Percentiles rank a stretch among this genome's conserved stretches.
These are phyloP conservation scores for Nepenthes gracilis DNA, from an alignment of 148 eudicot species.

Conservation along the genomic window DNA sequence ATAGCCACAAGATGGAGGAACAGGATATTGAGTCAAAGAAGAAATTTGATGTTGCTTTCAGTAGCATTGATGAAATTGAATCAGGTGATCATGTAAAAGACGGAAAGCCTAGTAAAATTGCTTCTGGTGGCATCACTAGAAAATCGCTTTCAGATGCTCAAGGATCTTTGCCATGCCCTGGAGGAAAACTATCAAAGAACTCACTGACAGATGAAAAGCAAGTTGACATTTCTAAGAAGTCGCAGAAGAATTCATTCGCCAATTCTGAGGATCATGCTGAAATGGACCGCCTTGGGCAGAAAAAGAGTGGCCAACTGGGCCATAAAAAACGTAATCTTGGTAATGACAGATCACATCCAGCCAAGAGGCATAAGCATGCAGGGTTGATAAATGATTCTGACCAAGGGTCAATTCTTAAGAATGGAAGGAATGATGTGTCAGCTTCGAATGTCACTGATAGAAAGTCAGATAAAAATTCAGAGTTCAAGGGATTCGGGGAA, in stretches of 20 bases:
- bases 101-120: slow-evolving; percentile 15
- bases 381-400: slow-evolving; percentile 17
- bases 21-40: slow-evolving; percentile 24
- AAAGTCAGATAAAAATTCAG: slow-evolving; percentile 14
- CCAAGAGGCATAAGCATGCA: slow-evolving; percentile 25
- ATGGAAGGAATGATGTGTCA: slow-evolving; percentile 18
- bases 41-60: slow-evolving; percentile 11
- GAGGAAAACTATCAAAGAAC: slow-evolving; percentile 24
- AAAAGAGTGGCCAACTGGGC: slow-evolving; percentile 13
- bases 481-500: slow-evolving; percentile 5
- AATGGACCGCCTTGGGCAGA: slow-evolving; percentile 13
- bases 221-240: slow-evolving; percentile 19
- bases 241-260: slow-evolving; percentile 4
- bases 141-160: slow-evolving; percentile 21
- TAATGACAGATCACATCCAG: slow-evolving; percentile 21
- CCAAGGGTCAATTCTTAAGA: slow-evolving; percentile 11
- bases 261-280: slow-evolving; percentile 11
- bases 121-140: slow-evolving; percentile 21
- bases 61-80: slow-evolving; percentile 12
- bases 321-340: slow-evolving; percentile 13
- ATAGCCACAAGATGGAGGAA: slow-evolving; percentile 27
- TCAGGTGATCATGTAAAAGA: slow-evolving; percentile 14
- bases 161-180: slow-evolving; percentile 5
- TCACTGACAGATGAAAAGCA: slow-evolving; percentile 22
- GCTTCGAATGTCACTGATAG: slow-evolving; percentile 8